Evolutionary conservation across 192 early-diverging fungal genomes (phyloP), one percentile per base, ranked within the genome.

Genomic region (Funneliformis geosporum): DNA sequence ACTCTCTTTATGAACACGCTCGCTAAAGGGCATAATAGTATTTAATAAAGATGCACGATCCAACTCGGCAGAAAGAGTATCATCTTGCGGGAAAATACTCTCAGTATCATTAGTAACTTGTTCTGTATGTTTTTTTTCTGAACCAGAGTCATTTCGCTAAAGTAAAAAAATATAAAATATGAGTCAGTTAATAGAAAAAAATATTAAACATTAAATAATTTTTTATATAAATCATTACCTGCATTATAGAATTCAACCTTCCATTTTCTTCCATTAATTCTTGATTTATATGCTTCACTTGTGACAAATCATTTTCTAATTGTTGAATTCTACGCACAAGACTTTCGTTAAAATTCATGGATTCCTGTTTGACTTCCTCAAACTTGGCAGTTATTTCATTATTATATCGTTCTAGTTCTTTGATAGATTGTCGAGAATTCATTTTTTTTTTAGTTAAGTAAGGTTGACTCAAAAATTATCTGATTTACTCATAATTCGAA

Each of bases 211-310:
- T 33, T 33, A 33, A 33, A 33, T 33, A 33, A 33, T 33, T 33
- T 33, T 33, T 33, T 33, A 33, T 33, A 33, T n/a, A 33, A 33
- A 33, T 33, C 16, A 2, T 23, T 64, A 87, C 88, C 87, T 90
- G 86, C 87, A 88, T 87, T 39, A 87, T 87, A 7, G 86, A 85
- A 12, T 88, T 90, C 47, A 87, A 82, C 86, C 91, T 89, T 81
- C 94, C 94, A 85, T 93, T 95, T 72, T 94, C 94, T 77, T 95
- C 92, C 88, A 89, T 89, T 73, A 95, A 85, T 21, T 89, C 85
- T 79, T 85, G 86, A 76, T 93, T 93, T 70, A 95, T 80, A 68
- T 92, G 88, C 42, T 88, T 87, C 9, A 93, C 85, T 82, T 93
- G 90, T 71, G 59, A 65, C 40, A 88, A 81, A 43, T 92, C 86